Base-by-base conservation (phyloP, 2,329 filamentous ascomycete species). In the Aureobasidium melanogenum region DNA sequence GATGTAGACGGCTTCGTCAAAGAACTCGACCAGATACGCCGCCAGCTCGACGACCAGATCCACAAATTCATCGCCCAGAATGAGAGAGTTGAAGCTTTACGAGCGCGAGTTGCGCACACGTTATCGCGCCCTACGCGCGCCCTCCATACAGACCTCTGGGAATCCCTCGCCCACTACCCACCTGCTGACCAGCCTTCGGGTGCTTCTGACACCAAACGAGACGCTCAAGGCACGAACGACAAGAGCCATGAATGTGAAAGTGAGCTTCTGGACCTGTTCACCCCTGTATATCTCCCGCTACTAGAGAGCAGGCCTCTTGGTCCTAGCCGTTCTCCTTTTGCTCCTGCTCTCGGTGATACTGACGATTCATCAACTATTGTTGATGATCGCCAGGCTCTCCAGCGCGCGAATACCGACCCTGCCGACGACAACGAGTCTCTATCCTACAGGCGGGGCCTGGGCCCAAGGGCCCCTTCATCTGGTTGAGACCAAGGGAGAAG, bases 41-140 rank as follows among this genome's bases (percentile, higher is more conserved):
- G 67, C 55, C 69, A 70, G 64, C 64, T 73, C 48, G 72, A 74
- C 60, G 72, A 74, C n/a, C 70, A 68, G 9, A 73, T 74, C 55
- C 71, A 73, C 64, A 71, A 70, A 46, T 74, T 72, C 63, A 72
- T 73, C 46, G 71, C 72, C 14, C 62, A 68, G 47, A 74, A 74
- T 63, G 72, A 74, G 60, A 62, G 71, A 74, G 48, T 73, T 70
- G 59, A 71, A 71, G 63, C 63, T 64, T 17, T 71, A 65, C 61
- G 71, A 73, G 64, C 70, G 68, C 63, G 71, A 74, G 30, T 43
- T 72, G 60, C 65, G 64, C 47, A 63, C 54, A 34, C 62, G 63
- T 51, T 62, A 65, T 55, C 47, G 63, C 22, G 36, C 46, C 3
- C n/a, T 56, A 28, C 5, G 19, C 14, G 32, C 55, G 2, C 24